These are phyloP conservation scores for Neopestalotiopsis clavispora DNA, from an alignment of 2,329 filamentous ascomycete species.

Conservation along the genomic window DNA sequence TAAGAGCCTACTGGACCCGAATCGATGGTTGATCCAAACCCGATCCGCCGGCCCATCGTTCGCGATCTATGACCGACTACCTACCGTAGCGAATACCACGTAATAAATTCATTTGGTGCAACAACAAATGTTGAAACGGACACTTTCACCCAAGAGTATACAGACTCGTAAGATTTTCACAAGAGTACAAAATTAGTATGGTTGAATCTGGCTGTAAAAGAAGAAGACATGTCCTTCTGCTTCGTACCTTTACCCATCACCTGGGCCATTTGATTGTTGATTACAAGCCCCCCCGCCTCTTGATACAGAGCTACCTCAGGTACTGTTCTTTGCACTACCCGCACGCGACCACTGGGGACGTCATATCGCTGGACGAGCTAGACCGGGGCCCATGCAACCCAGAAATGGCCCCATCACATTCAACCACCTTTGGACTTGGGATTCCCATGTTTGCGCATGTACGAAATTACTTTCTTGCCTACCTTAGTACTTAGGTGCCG, in stretches of 20 bases:
- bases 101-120: no score
- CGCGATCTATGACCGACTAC: neutral
- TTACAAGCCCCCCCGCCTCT: no score
- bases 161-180: no score
- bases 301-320: neutral
- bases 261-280: neutral
- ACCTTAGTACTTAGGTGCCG: neutral
- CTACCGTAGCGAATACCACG: no score
- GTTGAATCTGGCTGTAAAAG: neutral
- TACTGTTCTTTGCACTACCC: neutral
- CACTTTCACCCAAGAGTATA: no score
- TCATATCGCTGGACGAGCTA: slow-evolving; percentile 5
- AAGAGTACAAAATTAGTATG: neutral
- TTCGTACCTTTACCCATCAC: neutral
- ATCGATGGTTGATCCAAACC: neutral
- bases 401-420: neutral
- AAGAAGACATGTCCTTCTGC: neutral
- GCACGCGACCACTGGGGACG: slow-evolving; percentile 11
- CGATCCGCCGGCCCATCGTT: slow-evolving; percentile 15
- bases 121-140: no score
- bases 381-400: slow-evolving; percentile 11
- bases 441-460: neutral
- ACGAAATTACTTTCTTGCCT: neutral
- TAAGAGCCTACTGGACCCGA: neutral
- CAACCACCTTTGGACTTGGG: neutral